Evolutionary conservation across 2,329 filamentous ascomycete species (phyloP), one percentile per base, ranked within the genome.

Genomic region (Ophiobolus disseminans): DNA sequence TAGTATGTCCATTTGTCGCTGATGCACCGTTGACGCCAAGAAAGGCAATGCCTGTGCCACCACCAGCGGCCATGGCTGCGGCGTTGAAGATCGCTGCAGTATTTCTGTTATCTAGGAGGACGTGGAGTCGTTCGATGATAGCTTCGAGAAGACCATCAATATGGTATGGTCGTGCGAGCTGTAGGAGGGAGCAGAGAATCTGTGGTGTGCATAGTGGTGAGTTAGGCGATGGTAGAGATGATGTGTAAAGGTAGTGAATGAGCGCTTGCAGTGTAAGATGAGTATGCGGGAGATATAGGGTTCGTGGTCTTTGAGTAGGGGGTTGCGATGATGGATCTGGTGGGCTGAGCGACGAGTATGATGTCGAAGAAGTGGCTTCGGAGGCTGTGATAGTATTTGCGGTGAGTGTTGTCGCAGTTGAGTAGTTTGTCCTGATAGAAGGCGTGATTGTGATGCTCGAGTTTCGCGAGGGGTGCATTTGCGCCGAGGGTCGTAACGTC

Each of bases 21-120:
- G 60, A 58, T 0, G 64, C 52, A 19, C 65, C 62, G 35, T 70
- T 69, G 11, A 68, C 62, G 14, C 68, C 63, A 17, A 65, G 64
- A 63, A 85, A 90, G 43, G 88, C 86, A 21, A 93, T 90, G 38
- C 90, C 89, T 38, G 91, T 85, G 0, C 94, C 94, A 20, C 94
- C 92, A 9, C 94, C 94, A 1, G 94, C 94, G 0, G 92, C 94
- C 94, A 97, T 97, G 43, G 94, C 94, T 0, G 93, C 94, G 0
- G 94, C 94, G 59, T 99, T 99, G 79, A 99, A 99, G 0, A 99
- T 92, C 5, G 94, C 94, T 0, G 94, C 94, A 0, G 94, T 93
- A 60, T 97, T 99, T 37, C 93, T 84, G 38, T 90, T 94, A 70
- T 99, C 94, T 3, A 99, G 83, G 0, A 95, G 84, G 22, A 89